A percentile compares a stretch with the other conserved stretches of the same genome.
phyloP scores from a whole-genome alignment of 306 rosid genomes.

The Corylus americana region DNA sequence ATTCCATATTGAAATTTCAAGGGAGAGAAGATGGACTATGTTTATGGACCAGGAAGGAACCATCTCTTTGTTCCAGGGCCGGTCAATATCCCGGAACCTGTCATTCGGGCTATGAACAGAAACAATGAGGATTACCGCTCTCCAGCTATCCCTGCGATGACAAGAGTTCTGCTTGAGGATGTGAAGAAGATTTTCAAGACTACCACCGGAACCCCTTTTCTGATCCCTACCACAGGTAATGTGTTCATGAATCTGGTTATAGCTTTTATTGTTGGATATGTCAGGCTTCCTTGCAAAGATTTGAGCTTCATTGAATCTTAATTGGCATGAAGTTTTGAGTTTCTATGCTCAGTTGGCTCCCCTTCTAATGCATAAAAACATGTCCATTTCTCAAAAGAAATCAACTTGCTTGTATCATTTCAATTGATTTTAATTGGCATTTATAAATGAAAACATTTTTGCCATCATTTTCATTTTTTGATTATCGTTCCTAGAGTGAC shows the following conservation, averaged over 20 bases:
- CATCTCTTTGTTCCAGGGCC: conserved; percentile 99
- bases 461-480: background rate
- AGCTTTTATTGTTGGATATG: background rate
- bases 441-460: background rate
- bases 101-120: conserved; percentile 88
- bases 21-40: conserved; percentile 69
- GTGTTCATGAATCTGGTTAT: background rate
- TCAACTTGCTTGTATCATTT: background rate
- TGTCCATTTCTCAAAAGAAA: background rate
- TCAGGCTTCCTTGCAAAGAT: background rate
- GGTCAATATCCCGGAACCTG: conserved; percentile 90
- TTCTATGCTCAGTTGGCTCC: background rate
- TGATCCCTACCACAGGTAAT: conserved; percentile 95
- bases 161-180: conserved; percentile 83
- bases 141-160: conserved; percentile 92
- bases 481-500: background rate
- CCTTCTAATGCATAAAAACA: background rate
- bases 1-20: conserved; percentile 33
- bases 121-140: conserved; percentile 99
- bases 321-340: background rate
- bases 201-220: conserved; percentile 83
- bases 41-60: conserved; percentile 89
- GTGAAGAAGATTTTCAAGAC: conserved; percentile 95
- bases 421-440: background rate
- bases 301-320: background rate